Conservation (phyloP, 306 rosid genomes). For the Medicago lupulina region DNA sequence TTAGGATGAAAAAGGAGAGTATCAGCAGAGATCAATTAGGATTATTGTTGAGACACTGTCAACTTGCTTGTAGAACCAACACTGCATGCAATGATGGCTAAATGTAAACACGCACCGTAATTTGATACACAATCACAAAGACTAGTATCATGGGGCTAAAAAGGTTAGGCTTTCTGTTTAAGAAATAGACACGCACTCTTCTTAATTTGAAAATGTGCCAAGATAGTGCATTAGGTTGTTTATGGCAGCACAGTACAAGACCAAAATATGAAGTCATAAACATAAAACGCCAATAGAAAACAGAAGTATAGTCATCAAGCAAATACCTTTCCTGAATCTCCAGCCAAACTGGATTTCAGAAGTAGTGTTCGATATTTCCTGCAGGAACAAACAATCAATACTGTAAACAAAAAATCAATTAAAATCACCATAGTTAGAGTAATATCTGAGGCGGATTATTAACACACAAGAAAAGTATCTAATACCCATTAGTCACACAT, state of each 20-base stretch:
- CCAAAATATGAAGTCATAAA: neutral
- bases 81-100: conserved; percentile 12
- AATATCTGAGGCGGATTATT: conserved; percentile 7
- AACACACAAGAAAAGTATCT: conserved; percentile 24
- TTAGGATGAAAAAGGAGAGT: conserved; percentile 29
- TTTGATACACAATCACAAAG: conserved; percentile 24
- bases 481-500: conserved; percentile 87
- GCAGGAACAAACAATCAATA: conserved; percentile 40
- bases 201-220: neutral
- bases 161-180: neutral
- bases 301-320: conserved; percentile 16
- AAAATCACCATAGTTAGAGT: conserved; percentile 5
- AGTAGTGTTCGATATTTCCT: conserved; percentile 90
- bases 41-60: neutral
- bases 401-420: neutral
- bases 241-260: neutral
- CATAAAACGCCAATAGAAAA: conserved; percentile 19
- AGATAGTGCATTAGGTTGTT: neutral
- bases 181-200: conserved; percentile 7
- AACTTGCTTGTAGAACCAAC: conserved; percentile 10
- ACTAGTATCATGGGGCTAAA: neutral
- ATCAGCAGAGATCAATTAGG: conserved; percentile 5
- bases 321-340: conserved; percentile 60
- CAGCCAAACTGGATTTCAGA: conserved; percentile 53
- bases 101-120: conserved; percentile 18